Evolutionary conservation across 768 basidiomycete species (phyloP).

Genomic region (Dictyophora rubrovolvata): DNA sequence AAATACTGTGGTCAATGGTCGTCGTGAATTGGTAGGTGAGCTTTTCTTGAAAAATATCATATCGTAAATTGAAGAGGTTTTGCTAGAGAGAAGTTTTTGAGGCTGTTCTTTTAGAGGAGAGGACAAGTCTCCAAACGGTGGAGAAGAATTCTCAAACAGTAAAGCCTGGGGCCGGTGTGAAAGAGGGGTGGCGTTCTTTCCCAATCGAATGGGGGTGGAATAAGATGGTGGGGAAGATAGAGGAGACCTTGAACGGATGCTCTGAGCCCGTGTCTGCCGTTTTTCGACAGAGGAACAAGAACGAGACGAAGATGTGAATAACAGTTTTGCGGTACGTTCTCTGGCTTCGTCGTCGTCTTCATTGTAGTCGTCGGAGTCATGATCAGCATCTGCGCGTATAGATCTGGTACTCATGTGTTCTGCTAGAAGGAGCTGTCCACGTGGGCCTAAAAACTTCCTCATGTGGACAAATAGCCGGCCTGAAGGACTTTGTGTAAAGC

Average conservation of each 20-base stretch:
- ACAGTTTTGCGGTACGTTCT: slow-evolving; percentile 42
- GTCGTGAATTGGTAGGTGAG: not conserved
- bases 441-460: slow-evolving; percentile 9
- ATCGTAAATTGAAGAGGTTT: not conserved
- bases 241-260: not conserved
- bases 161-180: not conserved
- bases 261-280: not conserved
- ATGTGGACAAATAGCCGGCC: slow-evolving; percentile 10
- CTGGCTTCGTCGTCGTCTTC: slow-evolving; percentile 37
- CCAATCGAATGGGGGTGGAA: not conserved
- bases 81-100: not conserved
- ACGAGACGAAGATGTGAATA: slow-evolving; percentile 33
- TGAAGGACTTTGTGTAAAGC: slow-evolving; percentile 35
- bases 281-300: not conserved
- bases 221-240: not conserved
- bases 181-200: not conserved
- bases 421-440: slow-evolving; percentile 24
- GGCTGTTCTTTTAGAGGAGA: too few species aligned
- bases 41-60: not conserved
- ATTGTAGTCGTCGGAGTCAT: slow-evolving; percentile 32
- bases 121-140: not conserved
- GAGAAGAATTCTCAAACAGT: not conserved
- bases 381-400: slow-evolving; percentile 16
- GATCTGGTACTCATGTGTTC: slow-evolving; percentile 26
- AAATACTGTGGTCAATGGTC: not conserved